These are phyloP conservation scores for Nannochloropsis granulata DNA, from an alignment of 108 stramenopile genomes.

Conservation along the genomic window DNA sequence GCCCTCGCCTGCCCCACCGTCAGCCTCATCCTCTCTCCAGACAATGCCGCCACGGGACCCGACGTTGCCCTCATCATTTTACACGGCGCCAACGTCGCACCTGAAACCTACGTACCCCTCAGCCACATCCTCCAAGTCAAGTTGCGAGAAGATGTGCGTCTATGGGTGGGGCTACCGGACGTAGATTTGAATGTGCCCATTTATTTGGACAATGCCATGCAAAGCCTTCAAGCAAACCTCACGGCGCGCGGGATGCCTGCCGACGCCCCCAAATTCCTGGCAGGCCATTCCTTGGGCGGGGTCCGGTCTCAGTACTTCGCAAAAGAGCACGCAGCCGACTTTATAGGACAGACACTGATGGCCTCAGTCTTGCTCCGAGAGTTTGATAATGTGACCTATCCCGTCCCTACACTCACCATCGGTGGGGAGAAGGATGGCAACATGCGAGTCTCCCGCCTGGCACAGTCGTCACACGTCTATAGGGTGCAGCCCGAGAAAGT, in stretches of 20 bases:
- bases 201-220: background rate
- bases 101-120: background rate
- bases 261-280: background rate
- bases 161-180: background rate
- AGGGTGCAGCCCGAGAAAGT: background rate
- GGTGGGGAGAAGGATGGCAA: background rate
- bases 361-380: background rate
- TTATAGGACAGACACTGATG: background rate
- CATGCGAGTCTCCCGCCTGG: background rate
- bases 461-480: background rate
- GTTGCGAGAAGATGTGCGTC: background rate
- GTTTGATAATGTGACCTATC: background rate
- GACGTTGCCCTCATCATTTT: background rate
- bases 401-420: background rate
- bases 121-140: background rate
- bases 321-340: background rate
- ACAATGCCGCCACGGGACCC: background rate
- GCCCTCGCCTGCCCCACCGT: background rate
- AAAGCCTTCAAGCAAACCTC: background rate
- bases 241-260: background rate
- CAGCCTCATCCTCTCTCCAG: background rate
- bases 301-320: background rate
- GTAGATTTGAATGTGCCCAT: background rate
- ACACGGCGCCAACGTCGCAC: background rate
- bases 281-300: background rate